A percentile compares a stretch with the other conserved stretches of the same genome.
Conservation (phyloP, 805 yeast species). For the Sungouiozyma intestinalis region DNA sequence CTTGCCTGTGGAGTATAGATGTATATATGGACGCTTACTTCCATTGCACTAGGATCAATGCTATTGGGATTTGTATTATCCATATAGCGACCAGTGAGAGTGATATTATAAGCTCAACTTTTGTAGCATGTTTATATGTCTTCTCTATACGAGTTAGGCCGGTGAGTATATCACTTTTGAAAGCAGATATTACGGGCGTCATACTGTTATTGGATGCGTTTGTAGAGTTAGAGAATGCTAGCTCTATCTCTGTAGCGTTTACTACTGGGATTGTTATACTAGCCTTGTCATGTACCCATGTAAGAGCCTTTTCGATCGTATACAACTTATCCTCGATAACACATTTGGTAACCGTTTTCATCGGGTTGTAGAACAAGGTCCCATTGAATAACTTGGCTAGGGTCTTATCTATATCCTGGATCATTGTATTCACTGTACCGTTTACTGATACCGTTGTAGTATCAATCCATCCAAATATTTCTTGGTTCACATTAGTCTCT, state of each 20-base stretch:
- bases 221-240: constrained; percentile 8
- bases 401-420: constrained; percentile 46
- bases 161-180: constrained; percentile 11
- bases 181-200: background rate
- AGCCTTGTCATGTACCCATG: constrained; percentile 66
- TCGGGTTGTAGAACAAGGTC: constrained; percentile 55
- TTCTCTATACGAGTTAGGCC: constrained; percentile 24
- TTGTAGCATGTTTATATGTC: constrained; percentile 25
- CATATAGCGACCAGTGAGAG: constrained; percentile 37
- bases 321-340: constrained; percentile 64
- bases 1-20: no score
- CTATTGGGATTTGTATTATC: constrained; percentile 37
- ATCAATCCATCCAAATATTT: constrained; percentile 56
- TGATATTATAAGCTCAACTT: constrained; percentile 39
- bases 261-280: constrained; percentile 48
- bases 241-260: constrained; percentile 25
- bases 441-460: constrained; percentile 50
- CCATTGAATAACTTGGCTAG: constrained; percentile 51
- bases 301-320: constrained; percentile 56
- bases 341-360: constrained; percentile 65
- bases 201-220: constrained; percentile 1
- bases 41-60: constrained; percentile 12
- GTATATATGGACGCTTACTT: background rate
- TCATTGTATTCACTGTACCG: constrained; percentile 46
- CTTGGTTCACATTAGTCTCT: constrained; percentile 46